Base-by-base conservation (phyloP, 345 rosid species). In the Aethionema arabicum region DNA sequence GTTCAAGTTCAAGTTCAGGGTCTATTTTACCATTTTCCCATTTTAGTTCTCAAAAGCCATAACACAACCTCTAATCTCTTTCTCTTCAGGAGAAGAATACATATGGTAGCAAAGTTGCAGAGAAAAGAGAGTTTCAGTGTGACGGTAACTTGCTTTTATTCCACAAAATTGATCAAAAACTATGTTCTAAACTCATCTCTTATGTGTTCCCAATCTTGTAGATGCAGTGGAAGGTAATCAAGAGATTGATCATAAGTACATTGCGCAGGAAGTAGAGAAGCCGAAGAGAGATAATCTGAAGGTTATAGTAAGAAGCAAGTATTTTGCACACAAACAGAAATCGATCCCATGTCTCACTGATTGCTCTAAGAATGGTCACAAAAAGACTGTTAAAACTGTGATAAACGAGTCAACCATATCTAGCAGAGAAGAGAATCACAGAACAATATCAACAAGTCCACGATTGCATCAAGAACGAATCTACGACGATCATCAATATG, bases 271-370 rank as follows among this genome's bases (percentile, higher is more conserved):
- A 43, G 53, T 70, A 54, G 80, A 60, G 31, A 78, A 76, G 76
- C 73, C 61, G 51, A 72, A 76, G 72, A 70, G 67, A 16, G 87
- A 77, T 49, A 71, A 50, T 72, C 66, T 68, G 46, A 85, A 81
- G 80, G 81, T 72, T 56, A 59, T 76, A 12, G 75, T 81, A 50
- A 77, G 84, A 74, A 86, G 96, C 80, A 67, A 79, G 31, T 92
- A 77, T 73, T 87, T 85, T 45, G 80, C 77, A 75, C 78, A 74
- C 43, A 83, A 86, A 72, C 76, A 81, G 67, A 74, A 52, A 60
- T 38, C 72, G 44, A 6, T 47, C 35, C 47, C 45, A 51, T 71
- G 44, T 64, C 56, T 71, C 50, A 52, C 10, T 59, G 75, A 72
- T 52, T 52, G 66, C 57, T 71, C 75, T 71, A 11, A 43, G 66